Conservation (phyloP, 2,329 filamentous ascomycete genomes). For the Cladophialophora carrionii region DNA sequence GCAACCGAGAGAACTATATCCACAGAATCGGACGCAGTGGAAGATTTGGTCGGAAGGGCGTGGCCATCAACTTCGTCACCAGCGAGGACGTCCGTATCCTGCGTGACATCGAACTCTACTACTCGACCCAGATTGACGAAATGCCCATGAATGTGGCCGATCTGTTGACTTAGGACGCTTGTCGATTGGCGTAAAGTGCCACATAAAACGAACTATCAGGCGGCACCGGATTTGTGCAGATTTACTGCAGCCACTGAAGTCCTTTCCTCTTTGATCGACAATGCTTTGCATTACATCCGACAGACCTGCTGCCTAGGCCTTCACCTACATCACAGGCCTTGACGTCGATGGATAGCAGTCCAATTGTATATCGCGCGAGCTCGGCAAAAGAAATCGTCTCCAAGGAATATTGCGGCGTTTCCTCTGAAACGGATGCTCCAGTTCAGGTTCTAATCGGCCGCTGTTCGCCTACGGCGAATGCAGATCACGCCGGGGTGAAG, state of each 20-base stretch:
- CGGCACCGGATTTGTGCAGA: background rate
- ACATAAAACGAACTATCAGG: constrained; percentile 2
- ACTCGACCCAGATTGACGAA: constrained; percentile 95
- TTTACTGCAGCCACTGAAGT: background rate
- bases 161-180: constrained; percentile 47
- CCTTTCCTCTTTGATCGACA: background rate
- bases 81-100: constrained; percentile 97
- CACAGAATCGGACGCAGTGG: constrained; percentile 96
- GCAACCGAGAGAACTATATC: constrained; percentile 99
- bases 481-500: background rate
- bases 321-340: background rate
- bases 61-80: constrained; percentile 99
- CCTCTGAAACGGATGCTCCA: background rate
- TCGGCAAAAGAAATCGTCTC: background rate
- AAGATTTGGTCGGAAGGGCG: constrained; percentile 95
- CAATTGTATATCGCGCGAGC: background rate
- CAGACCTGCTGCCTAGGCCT: background rate
- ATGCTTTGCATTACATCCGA: background rate
- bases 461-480: background rate
- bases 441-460: background rate
- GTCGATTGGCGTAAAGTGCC: background rate
- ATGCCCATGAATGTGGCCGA: constrained; percentile 95
- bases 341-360: background rate
- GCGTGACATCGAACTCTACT: constrained; percentile 95
- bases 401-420: background rate